Evolutionary conservation across 352 stramenopile genomes (phyloP).

Genomic region (Phytophthora sansomeana): DNA sequence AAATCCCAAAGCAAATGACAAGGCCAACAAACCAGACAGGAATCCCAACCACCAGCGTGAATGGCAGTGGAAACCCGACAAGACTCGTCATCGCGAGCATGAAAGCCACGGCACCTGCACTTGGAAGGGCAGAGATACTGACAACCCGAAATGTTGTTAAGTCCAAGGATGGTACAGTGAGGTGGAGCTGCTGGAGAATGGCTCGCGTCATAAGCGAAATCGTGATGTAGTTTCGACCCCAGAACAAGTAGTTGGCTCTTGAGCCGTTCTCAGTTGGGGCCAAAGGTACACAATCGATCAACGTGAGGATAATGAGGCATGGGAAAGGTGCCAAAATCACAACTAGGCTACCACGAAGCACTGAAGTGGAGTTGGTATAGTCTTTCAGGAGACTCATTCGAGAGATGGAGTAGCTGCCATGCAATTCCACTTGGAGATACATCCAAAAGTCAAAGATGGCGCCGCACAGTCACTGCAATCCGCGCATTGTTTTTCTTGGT

Average conservation of each 20-base stretch:
- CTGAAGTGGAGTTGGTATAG: slow-evolving; percentile 22
- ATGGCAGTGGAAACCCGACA: slow-evolving; percentile 54
- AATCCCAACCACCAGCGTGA: slow-evolving; percentile 46
- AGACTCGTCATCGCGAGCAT: slow-evolving; percentile 34
- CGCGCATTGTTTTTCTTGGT: slow-evolving; percentile 5
- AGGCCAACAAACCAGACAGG: slow-evolving; percentile 36
- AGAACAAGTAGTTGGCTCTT: slow-evolving; percentile 36
- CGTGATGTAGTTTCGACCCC: slow-evolving; percentile 28
- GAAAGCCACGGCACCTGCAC: slow-evolving; percentile 32
- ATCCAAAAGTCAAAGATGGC: slow-evolving; percentile 34
- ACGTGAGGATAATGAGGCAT: slow-evolving; percentile 28
- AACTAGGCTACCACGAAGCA: slow-evolving; percentile 13
- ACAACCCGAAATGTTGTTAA: slow-evolving; percentile 11
- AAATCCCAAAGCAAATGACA: slow-evolving; percentile 28
- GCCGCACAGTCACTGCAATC: slow-evolving; percentile 3
- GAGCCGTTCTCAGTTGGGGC: slow-evolving; percentile 21
- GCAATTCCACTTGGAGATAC: slow-evolving; percentile 45
- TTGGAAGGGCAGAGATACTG: slow-evolving; percentile 29
- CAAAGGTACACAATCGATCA: slow-evolving; percentile 34
- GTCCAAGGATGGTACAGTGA: slow-evolving; percentile 28
- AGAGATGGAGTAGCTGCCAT: slow-evolving; percentile 47
- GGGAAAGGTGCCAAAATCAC: slow-evolving; percentile 21
- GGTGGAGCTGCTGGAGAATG: slow-evolving; percentile 29
- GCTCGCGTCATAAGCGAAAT: slow-evolving; percentile 33
- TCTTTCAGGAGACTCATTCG: slow-evolving; percentile 22